Conservation (phyloP, 1,284 basidiomycete genomes). For the Mycena sp. region DNA sequence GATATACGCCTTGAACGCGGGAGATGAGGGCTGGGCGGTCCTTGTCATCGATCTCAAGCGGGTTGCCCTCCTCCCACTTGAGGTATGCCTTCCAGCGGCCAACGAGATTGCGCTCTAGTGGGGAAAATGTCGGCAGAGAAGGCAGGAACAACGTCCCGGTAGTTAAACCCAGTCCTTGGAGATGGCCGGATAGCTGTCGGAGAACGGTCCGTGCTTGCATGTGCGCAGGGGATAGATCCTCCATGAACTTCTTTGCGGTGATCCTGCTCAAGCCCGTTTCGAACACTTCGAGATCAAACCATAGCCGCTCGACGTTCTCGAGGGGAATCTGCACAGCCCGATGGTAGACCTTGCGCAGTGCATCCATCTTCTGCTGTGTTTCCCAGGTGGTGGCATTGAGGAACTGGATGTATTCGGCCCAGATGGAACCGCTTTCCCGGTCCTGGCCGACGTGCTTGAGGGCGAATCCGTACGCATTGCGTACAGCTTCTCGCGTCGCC, state of each 20-base stretch:
- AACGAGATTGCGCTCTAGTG: constrained; percentile 78
- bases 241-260: constrained; percentile 95
- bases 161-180: constrained; percentile 64
- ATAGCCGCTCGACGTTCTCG: constrained; percentile 92
- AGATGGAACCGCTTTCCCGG: constrained; percentile 79
- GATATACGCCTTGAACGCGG: constrained; percentile 86
- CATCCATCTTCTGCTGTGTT: constrained; percentile 95
- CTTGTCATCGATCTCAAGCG: constrained; percentile 90
- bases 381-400: constrained; percentile 92
- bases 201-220: constrained; percentile 95
- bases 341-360: constrained; percentile 91
- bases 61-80: constrained; percentile 97
- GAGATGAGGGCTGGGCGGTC: constrained; percentile 74
- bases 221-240: constrained; percentile 80
- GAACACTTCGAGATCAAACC: constrained; percentile 95
- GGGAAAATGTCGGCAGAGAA: constrained; percentile 76
- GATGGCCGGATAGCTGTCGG: constrained; percentile 83
- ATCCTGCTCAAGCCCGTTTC: constrained; percentile 93
- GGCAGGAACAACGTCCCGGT: constrained; percentile 75
- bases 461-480: constrained; percentile 94
- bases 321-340: constrained; percentile 94
- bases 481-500: constrained; percentile 76
- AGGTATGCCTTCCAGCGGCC: constrained; percentile 92
- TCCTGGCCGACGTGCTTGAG: constrained; percentile 91
- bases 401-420: constrained; percentile 87